Conservation (phyloP, 192 early-diverging fungal species). For the Spizellomyces sp. region DNA sequence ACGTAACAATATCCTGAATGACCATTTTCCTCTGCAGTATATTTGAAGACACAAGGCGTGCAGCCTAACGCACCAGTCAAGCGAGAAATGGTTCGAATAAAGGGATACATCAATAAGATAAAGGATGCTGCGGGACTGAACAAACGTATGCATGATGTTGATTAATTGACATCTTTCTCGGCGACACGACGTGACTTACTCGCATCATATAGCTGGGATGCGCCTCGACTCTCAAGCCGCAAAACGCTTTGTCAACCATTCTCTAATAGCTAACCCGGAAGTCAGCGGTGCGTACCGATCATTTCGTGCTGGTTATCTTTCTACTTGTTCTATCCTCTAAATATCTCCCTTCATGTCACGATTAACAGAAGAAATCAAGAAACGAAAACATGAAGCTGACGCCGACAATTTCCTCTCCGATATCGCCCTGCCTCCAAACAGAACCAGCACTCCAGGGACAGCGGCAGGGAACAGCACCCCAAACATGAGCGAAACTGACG, state of each 20-base stretch:
- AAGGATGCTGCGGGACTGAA: slow-evolving; percentile 14
- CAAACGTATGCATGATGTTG: slow-evolving; percentile 16
- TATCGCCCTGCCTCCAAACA: neutral
- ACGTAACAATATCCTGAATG: neutral
- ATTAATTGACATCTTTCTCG: neutral
- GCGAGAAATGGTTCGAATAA: slow-evolving; percentile 23
- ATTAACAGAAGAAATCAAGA: slow-evolving; percentile 16
- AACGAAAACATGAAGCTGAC: slow-evolving; percentile 18
- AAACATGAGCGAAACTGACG: neutral
- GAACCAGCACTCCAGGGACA: neutral
- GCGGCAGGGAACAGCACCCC: slow-evolving; percentile 7
- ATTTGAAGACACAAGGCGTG: slow-evolving; percentile 23
- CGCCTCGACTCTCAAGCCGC: slow-evolving; percentile 20
- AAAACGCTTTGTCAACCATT: slow-evolving; percentile 18
- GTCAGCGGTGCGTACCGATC: neutral
- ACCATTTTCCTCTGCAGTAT: slow-evolving; percentile 18
- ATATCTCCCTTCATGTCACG: neutral
- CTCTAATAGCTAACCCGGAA: slow-evolving; percentile 18
- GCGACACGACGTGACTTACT: neutral
- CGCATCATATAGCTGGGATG: neutral
- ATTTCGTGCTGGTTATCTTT: neutral
- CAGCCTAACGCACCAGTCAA: slow-evolving; percentile 22
- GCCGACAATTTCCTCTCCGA: slow-evolving; percentile 12
- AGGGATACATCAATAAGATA: slow-evolving; percentile 23
- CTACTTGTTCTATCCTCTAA: neutral